These are phyloP conservation scores for Pseudocercospora pini-densiflorae DNA, from an alignment of 2,329 filamentous ascomycete genomes.

Conservation along the genomic window DNA sequence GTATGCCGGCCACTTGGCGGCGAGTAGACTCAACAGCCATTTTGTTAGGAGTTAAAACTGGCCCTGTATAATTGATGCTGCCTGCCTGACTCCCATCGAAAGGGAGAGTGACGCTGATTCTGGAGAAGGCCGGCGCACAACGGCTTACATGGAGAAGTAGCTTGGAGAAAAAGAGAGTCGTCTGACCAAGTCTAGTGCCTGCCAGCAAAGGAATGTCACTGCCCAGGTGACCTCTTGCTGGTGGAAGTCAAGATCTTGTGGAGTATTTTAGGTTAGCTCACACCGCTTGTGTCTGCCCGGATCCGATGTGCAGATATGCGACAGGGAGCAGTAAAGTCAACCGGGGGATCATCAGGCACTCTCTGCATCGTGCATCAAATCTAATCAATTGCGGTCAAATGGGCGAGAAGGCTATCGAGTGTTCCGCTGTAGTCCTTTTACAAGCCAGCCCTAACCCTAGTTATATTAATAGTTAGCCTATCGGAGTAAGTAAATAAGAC, in stretches of 20 bases:
- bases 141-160: neutral
- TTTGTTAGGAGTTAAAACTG: conserved; percentile 5
- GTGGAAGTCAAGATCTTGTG: conserved; percentile 2
- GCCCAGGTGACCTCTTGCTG: neutral
- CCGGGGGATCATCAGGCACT: neutral
- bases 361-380: neutral
- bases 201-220: conserved; percentile 1
- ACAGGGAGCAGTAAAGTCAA: too few relatives aligned
- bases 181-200: conserved; percentile 12
- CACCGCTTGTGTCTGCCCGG: neutral
- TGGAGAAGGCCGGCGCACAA: neutral
- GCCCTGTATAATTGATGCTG: conserved; percentile 9
- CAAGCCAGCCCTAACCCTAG: too few relatives aligned
- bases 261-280: neutral
- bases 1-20: conserved; percentile 55
- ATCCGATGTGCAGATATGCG: neutral
- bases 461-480: too few relatives aligned
- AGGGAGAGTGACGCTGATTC: conserved; percentile 1
- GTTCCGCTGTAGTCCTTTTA: too few relatives aligned
- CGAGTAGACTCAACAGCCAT: conserved; percentile 27
- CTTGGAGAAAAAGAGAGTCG: conserved; percentile 17
- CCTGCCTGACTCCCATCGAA: conserved; percentile 9
- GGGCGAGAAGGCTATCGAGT: too few relatives aligned
- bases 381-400: neutral
- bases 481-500: too few relatives aligned